Evolutionary conservation across 2,329 filamentous ascomycete genomes (phyloP).

Genomic region (Paramyrothecium roridum): DNA sequence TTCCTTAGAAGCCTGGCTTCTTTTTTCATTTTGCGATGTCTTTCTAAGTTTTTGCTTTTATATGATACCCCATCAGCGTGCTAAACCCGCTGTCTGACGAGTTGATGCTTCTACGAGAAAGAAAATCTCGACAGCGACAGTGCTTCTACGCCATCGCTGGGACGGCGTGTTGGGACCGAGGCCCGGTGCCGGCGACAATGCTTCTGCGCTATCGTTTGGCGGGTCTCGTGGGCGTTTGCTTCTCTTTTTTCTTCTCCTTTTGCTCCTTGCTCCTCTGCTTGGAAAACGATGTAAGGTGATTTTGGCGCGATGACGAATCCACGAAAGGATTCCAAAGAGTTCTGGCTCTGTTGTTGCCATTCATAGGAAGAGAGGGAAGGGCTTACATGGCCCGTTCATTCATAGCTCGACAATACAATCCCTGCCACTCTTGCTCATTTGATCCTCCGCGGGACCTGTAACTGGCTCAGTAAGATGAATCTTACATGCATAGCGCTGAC

Average conservation of each 20-base stretch:
- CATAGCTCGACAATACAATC: too few relatives aligned
- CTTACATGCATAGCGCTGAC: too few relatives aligned
- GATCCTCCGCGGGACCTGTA: too few relatives aligned
- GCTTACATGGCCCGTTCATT: too few relatives aligned
- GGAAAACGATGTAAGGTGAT: background rate
- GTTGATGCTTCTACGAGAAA: constrained; percentile 16
- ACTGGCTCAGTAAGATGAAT: too few relatives aligned
- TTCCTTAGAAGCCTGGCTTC: constrained; percentile 12
- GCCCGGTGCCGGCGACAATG: constrained; percentile 45
- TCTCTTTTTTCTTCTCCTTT: constrained; percentile 3
- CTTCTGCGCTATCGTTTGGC: constrained; percentile 49
- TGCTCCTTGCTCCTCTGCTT: background rate
- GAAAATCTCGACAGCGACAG: constrained; percentile 48
- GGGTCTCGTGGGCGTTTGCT: constrained; percentile 44
- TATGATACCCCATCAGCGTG: constrained; percentile 43
- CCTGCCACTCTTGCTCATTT: too few relatives aligned
- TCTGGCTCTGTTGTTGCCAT: too few relatives aligned
- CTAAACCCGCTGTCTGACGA: constrained; percentile 42
- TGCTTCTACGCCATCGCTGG: constrained; percentile 55
- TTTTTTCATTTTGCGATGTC: constrained; percentile 15
- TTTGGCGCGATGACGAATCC: too few relatives aligned
- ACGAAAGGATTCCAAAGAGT: too few relatives aligned
- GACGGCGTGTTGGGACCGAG: constrained; percentile 51
- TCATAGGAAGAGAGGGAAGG: too few relatives aligned
- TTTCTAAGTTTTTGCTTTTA: constrained; percentile 22